These are phyloP conservation scores for Forsythia suspensa DNA, from an alignment of 257 asterid genomes.

Conservation along the genomic window DNA sequence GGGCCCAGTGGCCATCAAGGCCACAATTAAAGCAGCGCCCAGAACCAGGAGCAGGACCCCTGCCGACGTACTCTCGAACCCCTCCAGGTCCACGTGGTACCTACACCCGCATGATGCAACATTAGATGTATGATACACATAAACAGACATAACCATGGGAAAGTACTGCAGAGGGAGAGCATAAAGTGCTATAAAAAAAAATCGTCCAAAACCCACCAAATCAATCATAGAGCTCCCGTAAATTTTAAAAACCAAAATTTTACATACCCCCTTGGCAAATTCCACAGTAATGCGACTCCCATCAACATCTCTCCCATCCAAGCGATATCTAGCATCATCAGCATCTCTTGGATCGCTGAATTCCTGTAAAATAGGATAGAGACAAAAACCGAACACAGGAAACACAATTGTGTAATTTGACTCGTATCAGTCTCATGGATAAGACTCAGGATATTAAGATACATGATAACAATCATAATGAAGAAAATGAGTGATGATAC, in stretches of 20 bases:
- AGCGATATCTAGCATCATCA: constrained; percentile 82
- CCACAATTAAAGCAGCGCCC: constrained; percentile 99
- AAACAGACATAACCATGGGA: not conserved
- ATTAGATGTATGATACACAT: not conserved
- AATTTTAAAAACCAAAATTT: not conserved
- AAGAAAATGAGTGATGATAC: constrained; percentile 34
- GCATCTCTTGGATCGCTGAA: constrained; percentile 96
- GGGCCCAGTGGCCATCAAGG: constrained; percentile 98
- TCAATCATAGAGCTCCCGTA: not conserved
- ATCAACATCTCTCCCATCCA: constrained; percentile 92
- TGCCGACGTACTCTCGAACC: constrained; percentile 73
- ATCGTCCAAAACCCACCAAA: not conserved
- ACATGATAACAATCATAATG: not conserved
- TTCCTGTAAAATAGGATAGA: constrained; percentile 52
- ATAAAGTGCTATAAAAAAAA: not conserved
- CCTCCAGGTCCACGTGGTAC: constrained; percentile 99
- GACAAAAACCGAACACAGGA: constrained; percentile 31
- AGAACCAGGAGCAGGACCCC: constrained; percentile 98
- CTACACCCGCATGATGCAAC: constrained; percentile 33
- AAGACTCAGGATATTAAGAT: not conserved
- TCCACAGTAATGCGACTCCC: constrained; percentile 93
- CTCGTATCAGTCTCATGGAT: not conserved
- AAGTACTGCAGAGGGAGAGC: not conserved
- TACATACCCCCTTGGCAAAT: constrained; percentile 90
- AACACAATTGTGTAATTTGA: constrained; percentile 19